Conservation (phyloP, 2,329 filamentous ascomycete species). For the Ascochyta viciae-villosae region DNA sequence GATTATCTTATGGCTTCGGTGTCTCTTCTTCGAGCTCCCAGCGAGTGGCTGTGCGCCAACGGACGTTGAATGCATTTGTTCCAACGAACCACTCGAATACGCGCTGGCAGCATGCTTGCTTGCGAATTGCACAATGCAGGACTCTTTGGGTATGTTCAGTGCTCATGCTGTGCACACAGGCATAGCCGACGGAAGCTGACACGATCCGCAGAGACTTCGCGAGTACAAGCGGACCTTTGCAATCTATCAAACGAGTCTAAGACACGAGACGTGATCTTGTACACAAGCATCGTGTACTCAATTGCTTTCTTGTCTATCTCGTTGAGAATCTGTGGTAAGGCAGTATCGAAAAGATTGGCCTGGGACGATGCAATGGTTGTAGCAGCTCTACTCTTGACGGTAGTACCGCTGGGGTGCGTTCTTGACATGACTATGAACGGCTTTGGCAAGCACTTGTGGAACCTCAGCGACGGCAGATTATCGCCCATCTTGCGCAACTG, state of each 20-base stretch:
- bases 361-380: conserved; percentile 24
- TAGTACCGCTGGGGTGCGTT: conserved; percentile 23
- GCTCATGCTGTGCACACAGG: too few species aligned
- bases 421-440: conserved; percentile 28
- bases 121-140: conserved; percentile 37
- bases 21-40: conserved; percentile 20
- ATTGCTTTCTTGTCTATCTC: conserved; percentile 23
- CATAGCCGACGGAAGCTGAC: background rate
- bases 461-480: conserved; percentile 24
- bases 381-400: conserved; percentile 12
- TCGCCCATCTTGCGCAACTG: conserved; percentile 24
- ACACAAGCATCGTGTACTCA: conserved; percentile 22
- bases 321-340: conserved; percentile 19
- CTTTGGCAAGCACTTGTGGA: conserved; percentile 37
- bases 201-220: conserved; percentile 12
- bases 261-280: conserved; percentile 19
- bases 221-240: conserved; percentile 31
- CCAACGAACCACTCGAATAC: conserved; percentile 15
- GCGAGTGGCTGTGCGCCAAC: conserved; percentile 21
- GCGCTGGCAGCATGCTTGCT: conserved; percentile 31
- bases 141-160: conserved; percentile 22
- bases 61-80: conserved; percentile 28
- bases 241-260: conserved; percentile 28
- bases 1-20: conserved; percentile 8
- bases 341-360: conserved; percentile 20